Base-by-base conservation (phyloP, 352 stramenopile genomes). In the Albugo candida region DNA sequence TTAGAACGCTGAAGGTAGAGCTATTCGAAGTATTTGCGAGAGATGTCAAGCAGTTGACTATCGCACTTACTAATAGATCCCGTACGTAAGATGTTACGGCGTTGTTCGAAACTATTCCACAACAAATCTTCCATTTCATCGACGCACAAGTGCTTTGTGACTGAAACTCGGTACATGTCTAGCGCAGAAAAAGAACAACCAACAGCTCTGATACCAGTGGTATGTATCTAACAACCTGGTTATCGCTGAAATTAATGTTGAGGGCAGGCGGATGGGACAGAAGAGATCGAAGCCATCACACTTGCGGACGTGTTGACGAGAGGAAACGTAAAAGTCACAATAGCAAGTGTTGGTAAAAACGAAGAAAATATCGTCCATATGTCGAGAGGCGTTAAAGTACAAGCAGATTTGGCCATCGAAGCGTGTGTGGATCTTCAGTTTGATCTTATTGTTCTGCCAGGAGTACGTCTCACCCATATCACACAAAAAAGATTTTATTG, bases 251-350 rank as follows among this genome's bases (percentile, higher is more conserved):
- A 31, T 8, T 16, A 2, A 48, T 54, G 2, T 41, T 21, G 5
- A 27, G 0, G 1, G 12, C 13, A 85, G 76, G 76, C 73, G n/a
- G 71, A 86, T 52, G 76, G 69, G 36, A 83, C 58, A 20, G 76
- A 89, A 64, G 76, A 89, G 48, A 84, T 86, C 51, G 76, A 89
- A 55, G 76, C 76, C 17, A 64, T 84, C 45, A 77, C 72, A 24
- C 49, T 89, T 11, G 63, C 72, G 1, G 69, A 86, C 45, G 73
- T 89, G 38, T 59, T 89, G 36, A 66, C 71, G 36, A 72, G 73
- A 43, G 76, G 71, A 17, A 72, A 70, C 27, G 60, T 86, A 16
- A 40, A 72, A 20, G 70, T 83, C 19, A 88, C 72, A 31, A 42
- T 85, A 10, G 75, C 72, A 13, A 71, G 63, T 12, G 70, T 84